Conservation (phyloP, 129 eudicot genomes). For the Flaveria brownii region DNA sequence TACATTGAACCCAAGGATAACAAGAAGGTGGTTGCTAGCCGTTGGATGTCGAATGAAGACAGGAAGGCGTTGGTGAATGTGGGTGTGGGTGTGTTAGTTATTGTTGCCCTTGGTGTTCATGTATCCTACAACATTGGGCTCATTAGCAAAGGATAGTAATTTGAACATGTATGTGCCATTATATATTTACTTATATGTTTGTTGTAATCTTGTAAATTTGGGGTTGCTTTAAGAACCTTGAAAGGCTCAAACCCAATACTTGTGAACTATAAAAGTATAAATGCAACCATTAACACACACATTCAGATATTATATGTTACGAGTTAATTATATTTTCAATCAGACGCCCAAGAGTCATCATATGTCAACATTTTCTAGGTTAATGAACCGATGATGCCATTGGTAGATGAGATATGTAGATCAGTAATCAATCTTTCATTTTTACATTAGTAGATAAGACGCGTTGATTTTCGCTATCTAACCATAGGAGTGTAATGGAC, state of each 20-base stretch:
- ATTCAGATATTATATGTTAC: not conserved
- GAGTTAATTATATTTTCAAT: too few species aligned
- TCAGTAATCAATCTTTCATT: too few species aligned
- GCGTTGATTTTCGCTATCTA: too few species aligned
- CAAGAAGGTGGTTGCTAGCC: conserved; percentile 31
- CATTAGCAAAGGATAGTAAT: conserved; percentile 30
- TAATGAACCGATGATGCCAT: too few species aligned
- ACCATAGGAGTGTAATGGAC: too few species aligned
- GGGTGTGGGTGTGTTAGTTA: conserved; percentile 67
- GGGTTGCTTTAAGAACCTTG: not conserved
- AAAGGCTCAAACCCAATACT: not conserved
- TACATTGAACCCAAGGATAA: conserved; percentile 18
- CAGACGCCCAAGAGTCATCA: too few species aligned
- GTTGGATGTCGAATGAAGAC: conserved; percentile 51
- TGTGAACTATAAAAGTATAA: not conserved
- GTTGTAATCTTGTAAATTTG: not conserved
- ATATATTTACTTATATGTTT: not conserved
- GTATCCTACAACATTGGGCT: conserved; percentile 49
- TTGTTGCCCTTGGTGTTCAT: conserved; percentile 69
- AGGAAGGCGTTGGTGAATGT: conserved; percentile 67
- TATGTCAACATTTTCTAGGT: too few species aligned
- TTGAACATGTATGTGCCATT: not conserved
- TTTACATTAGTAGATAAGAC: too few species aligned
- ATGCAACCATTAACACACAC: not conserved
- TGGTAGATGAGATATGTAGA: too few species aligned